A percentile compares a stretch with the other conserved stretches of the same genome.
Conservation (phyloP, 768 basidiomycete species). For the Nidularia pulvinata region DNA sequence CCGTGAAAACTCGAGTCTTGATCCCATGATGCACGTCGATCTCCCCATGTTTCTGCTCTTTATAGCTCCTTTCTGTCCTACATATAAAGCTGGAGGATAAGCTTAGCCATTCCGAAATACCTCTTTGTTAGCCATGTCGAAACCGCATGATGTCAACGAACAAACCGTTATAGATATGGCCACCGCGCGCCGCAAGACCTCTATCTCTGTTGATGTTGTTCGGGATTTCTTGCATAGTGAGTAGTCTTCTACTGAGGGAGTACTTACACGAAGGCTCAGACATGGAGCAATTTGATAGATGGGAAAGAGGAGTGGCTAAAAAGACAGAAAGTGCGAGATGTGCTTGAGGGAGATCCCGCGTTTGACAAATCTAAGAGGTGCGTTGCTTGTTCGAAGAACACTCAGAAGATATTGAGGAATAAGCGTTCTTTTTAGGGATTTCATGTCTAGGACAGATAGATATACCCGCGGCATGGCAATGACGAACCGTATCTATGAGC, state of each 20-base stretch:
- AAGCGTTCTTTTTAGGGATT: slow-evolving; percentile 37
- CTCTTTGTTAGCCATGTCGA: slow-evolving; percentile 2
- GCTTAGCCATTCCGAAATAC: not conserved
- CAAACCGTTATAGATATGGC: slow-evolving; percentile 55
- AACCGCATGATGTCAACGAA: slow-evolving; percentile 31
- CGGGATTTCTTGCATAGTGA: slow-evolving; percentile 53
- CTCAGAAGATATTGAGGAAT: not conserved
- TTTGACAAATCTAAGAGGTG: slow-evolving; percentile 64
- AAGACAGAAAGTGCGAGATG: slow-evolving; percentile 36
- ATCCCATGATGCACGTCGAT: not conserved
- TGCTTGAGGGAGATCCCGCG: slow-evolving; percentile 52
- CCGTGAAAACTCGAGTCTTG: not conserved
- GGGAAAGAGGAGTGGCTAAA: slow-evolving; percentile 49
- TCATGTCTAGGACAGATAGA: slow-evolving; percentile 55
- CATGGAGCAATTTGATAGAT: slow-evolving; percentile 27
- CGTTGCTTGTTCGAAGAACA: not conserved
- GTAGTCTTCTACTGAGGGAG: slow-evolving; percentile 5
- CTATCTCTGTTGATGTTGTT: slow-evolving; percentile 39
- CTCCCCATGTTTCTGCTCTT: not conserved
- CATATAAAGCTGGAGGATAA: not conserved
- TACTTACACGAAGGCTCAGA: not conserved
- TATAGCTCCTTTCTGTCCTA: not conserved
- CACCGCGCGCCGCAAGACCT: slow-evolving; percentile 40
- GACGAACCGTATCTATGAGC: slow-evolving; percentile 56
- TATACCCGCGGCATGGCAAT: slow-evolving; percentile 55